A percentile compares a stretch with the other conserved stretches of the same genome.
Evolutionary conservation across 1,139 yeast genomes (phyloP).

Genomic region (Geotrichum restrictum): DNA sequence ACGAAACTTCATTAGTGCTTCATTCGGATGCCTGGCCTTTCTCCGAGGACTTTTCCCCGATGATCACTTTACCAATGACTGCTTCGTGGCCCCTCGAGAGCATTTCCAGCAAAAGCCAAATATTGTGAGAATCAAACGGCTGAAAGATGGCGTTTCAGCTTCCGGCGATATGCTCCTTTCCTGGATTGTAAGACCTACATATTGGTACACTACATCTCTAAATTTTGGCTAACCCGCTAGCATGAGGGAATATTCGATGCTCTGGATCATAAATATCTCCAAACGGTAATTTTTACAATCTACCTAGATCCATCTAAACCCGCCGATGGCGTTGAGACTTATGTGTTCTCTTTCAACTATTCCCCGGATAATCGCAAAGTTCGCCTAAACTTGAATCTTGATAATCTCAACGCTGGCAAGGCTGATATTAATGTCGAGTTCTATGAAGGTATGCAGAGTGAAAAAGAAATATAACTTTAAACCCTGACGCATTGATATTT

Average conservation of each 20-base stretch:
- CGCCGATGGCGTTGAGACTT: conserved; percentile 16
- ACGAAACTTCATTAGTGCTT: conserved; percentile 18
- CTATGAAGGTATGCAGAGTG: conserved; percentile 13
- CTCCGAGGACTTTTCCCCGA: conserved; percentile 19
- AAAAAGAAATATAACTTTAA: conserved; percentile 2
- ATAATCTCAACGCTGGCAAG: conserved; percentile 2
- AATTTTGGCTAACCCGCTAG: neutral
- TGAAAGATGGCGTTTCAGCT: conserved; percentile 17
- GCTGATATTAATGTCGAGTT: neutral
- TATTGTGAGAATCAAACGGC: conserved; percentile 18
- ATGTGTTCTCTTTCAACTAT: conserved; percentile 18
- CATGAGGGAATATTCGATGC: conserved; percentile 21
- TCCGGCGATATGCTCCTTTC: conserved; percentile 17
- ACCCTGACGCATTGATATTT: neutral
- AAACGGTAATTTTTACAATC: conserved; percentile 18
- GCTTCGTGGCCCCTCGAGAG: conserved; percentile 11
- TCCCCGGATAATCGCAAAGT: conserved; percentile 14
- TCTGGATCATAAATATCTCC: conserved; percentile 18
- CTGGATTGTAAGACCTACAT: conserved; percentile 19
- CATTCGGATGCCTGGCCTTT: conserved; percentile 20
- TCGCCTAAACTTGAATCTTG: conserved; percentile 9
- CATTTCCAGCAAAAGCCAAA: conserved; percentile 5
- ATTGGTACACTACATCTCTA: neutral
- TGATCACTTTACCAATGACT: conserved; percentile 18
- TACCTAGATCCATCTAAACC: conserved; percentile 13